Evolutionary conservation across 2,329 filamentous ascomycete genomes (phyloP), one percentile per base, ranked within the genome.

Genomic region (Madurella mycetomatis): DNA sequence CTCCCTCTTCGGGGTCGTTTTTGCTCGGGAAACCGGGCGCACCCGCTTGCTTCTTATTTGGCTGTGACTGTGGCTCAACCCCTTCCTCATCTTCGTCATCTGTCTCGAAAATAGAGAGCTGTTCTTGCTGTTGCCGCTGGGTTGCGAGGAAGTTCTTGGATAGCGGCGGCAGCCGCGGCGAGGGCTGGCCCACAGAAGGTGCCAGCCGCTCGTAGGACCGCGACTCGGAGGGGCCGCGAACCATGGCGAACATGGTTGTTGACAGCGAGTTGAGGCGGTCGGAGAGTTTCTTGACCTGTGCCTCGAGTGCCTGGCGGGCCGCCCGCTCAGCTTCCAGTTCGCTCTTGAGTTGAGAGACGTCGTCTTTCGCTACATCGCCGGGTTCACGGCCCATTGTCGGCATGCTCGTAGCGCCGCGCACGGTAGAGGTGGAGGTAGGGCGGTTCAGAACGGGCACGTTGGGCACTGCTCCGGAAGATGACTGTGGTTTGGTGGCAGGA

Each of bases 291-390:
- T 73, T 77, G 32, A 86, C 80, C 54, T 84, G 75, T 1, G 72
- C 69, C 64, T 85, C 83, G 4, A 86, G 74, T 4, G 75, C 71
- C 53, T 77, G 72, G 5, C 83, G 75, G 5, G 79, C 79, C 1
- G 74, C 73, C 25, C 82, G 80, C 64, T 86, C 83, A 1, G 74
- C 73, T 53, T 83, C 74, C 25, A 86, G 71, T 52, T 85, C 72
- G 15, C 75, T 72, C n/a, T 49, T 42, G 31, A 60, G 56, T 15
- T 58, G 49, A 13, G 57, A 37, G n/a, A 55, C 43, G 1, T 49
- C 48, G 13, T 41, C 45, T 1, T 45, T 37, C 11, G 50, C 4
- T 41, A 13, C 1, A 25, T 4, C 8, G 19, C 13, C 51, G 2
- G 59, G 61, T 12, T 72, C 69, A 37, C 66, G 69, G 3, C 69